Base-by-base conservation (phyloP, 2,329 filamentous ascomycete genomes). In the Grosmannia penicillata region DNA sequence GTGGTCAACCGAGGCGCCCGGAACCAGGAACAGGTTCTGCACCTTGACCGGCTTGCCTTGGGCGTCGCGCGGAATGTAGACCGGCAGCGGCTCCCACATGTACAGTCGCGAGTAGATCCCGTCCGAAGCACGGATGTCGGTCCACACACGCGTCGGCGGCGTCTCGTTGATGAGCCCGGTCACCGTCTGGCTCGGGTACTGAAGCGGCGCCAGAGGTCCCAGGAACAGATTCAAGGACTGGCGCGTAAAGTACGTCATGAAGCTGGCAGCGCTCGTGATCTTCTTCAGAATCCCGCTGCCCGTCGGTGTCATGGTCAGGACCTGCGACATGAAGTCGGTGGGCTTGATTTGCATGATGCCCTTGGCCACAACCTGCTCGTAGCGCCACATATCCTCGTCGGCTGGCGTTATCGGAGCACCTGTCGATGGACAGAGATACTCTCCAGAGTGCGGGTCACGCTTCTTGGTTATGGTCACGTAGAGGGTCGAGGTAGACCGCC, bases 1-100 rank as follows among this genome's bases (percentile, higher is more conserved):
- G 46, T 79, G 70, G 50, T 78, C 70, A 1, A 79, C 74, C 1
- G 70, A 62, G 0, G 73, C 72, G 17, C 75, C 75, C 0, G 74
- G 72, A 32, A 79, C 62, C 61, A 79, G 66, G 43, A 79, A 65
- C 6, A 79, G 55, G 43, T 70, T 69, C 48, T 62, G 62, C 8
- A 59, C 52, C 15, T 57, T 51, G 18, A 60, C 36, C 3, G 39
- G 27, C 42, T 43, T 48, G 2, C 47, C 51, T 2, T 50, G 45
- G 28, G 17, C 18, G 17, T 25, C 35, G 3, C 8, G 26, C 2
- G 56, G 51, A 8, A 46, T 23, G 23, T 60, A 52, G 2, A 59
- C 62, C 3, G 72, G 62, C 1, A 58, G 60, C 4, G 73, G 63
- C 44, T 74, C 65, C 69, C 70, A 78, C 48, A 74, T 60, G 48